A percentile compares a stretch with the other conserved stretches of the same genome.
These are phyloP conservation scores for Candida gigantensis DNA, from an alignment of 1,139 yeast genomes.

Conservation along the genomic window DNA sequence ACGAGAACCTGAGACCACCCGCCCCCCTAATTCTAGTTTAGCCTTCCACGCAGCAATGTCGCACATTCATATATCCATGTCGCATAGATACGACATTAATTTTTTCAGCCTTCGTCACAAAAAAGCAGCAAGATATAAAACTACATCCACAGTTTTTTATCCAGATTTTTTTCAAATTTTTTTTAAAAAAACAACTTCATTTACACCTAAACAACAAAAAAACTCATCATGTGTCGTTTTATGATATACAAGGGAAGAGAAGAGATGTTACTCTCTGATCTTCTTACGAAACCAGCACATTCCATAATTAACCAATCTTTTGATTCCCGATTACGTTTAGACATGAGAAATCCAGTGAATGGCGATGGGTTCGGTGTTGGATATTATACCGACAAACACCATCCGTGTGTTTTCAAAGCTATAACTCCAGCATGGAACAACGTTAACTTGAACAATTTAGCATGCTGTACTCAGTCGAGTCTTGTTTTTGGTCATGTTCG, in stretches of 20 bases:
- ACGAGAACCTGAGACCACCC: too few relatives aligned
- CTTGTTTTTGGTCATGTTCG: constrained; percentile 93
- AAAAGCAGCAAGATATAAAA: too few relatives aligned
- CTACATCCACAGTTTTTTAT: too few relatives aligned
- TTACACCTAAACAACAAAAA: too few relatives aligned
- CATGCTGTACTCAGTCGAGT: constrained; percentile 81
- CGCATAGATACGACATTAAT: too few relatives aligned
- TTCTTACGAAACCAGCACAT: constrained; percentile 93
- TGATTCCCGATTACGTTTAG: constrained; percentile 84
- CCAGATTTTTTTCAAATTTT: too few relatives aligned
- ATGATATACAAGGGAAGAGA: constrained; percentile 60
- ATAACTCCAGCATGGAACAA: constrained; percentile 99
- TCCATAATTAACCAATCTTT: constrained; percentile 95
- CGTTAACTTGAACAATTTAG: constrained; percentile 78
- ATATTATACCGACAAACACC: constrained; percentile 67
- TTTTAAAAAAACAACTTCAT: too few relatives aligned
- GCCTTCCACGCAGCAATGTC: too few relatives aligned
- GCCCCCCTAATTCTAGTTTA: too few relatives aligned
- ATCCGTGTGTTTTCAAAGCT: constrained; percentile 70
- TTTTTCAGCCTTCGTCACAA: too few relatives aligned
- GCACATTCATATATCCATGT: too few relatives aligned
- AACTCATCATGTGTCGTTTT: constrained; percentile 55
- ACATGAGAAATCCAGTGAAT: constrained; percentile 86
- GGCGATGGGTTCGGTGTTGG: constrained; percentile 99
- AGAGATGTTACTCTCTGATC: constrained; percentile 80